Base-by-base conservation (phyloP, 192 early-diverging fungal species). In the Coemansia sp. region DNA sequence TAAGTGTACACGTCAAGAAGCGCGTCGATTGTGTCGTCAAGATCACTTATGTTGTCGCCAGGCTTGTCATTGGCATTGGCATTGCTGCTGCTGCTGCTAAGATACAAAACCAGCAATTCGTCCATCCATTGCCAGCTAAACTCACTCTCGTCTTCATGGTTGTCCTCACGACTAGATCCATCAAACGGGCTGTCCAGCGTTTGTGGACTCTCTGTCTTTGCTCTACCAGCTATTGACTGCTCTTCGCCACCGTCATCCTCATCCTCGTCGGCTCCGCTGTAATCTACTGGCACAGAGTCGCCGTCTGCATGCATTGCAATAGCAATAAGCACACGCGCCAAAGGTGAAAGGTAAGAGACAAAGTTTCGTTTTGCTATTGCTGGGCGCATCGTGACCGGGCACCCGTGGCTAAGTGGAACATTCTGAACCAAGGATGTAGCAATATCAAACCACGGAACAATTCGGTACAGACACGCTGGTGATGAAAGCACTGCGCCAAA, bases 1-100 rank as follows among this genome's bases (percentile, higher is more conserved):
- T 65, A 67, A 6, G 75, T 76, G n/a, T 82, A 82, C 12, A 76
- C 69, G n/a, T 82, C 79, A 8, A 76, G 62, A 21, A 82, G 57
- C 10, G 75, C 79, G 56, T 77, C 75, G 18, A 82, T 48, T 8
- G 75, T 65, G 42, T 82, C 79, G 8, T 37, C 32, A 11, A 65
- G 58, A 0, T 41, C 19, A 4, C 68, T 44, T 15, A 9, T 47
- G 19, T 13, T 37, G 56, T 18, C 56, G 3, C 26, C 15, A 56
- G 56, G 5, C 16, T 32, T 54, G 3, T 19, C 12, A 5, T 70
- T 52, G 26, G 12, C 44, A n/a, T 23, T 53, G 52, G 2, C 1
- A 18, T 23, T 53, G 21, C 0, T 53, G 21, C 52, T 54, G 32
- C 71, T 74, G 56, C 41, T 32, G 47, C 45, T 62, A 16, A 77